Base-by-base conservation (phyloP, 208 protist genomes). In the Lotmaria passim region DNA sequence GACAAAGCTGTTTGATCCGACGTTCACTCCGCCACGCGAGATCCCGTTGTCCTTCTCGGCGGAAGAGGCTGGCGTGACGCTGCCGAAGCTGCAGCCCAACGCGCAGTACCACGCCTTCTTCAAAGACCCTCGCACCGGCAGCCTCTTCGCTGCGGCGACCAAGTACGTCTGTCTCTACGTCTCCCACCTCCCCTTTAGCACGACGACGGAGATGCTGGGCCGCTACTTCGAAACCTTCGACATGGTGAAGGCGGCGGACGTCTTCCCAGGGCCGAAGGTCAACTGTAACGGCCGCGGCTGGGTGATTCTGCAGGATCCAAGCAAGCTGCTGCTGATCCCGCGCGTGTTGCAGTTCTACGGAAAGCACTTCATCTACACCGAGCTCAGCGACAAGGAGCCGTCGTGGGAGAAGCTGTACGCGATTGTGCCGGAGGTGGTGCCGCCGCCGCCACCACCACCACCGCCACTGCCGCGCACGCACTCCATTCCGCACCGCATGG, bases 181-280 rank as follows among this genome's bases (percentile, higher is more conserved):
- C 26, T 81, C 72, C 17, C 73, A 84, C 64, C 76, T 95, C 24
- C 90, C 90, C 23, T 72, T 69, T 24, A 65, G 83, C 69, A 88
- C 90, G 1, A 93, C 90, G 0, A 78, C 87, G 8, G 78, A 85
- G 65, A 85, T 93, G 82, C 74, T 96, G 33, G 84, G 87, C 7
- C 74, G 77, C 26, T 93, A 81, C 70, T 96, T 93, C 63, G 87
- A 93, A 34, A 60, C 75, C 8, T 86, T 91, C 68, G 88, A 86
- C 61, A 78, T 83, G 75, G 78, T 96, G 14, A 75, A 83, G 38
- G 86, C 91, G 57, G 88, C 84, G 0, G 78, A 91, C 52, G 69
- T 93, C 15, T 91, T 89, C 48, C 76, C 60, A 0, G 80, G 73
- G 4, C 66, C 63, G 3, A 60, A 79, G 21, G 67, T 62, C 21